phyloP scores from a whole-genome alignment of 2,329 filamentous ascomycete genomes.

The Thelonectria blattea region DNA sequence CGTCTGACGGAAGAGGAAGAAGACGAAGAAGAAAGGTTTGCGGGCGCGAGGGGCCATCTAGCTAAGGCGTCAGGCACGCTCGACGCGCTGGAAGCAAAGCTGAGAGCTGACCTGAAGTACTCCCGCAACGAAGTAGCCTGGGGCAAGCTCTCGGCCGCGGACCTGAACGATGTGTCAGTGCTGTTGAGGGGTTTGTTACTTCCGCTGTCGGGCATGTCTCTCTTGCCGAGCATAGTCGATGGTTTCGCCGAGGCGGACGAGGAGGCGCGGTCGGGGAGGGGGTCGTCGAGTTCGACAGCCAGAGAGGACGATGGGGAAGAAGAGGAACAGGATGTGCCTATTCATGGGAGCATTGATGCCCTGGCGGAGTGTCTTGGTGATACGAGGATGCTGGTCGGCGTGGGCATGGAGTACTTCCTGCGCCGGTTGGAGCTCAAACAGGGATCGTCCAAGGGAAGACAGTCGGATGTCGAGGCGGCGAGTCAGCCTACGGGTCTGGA shows the following conservation, averaged over 20 bases:
- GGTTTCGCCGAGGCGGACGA: slow-evolving; percentile 11
- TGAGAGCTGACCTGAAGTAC: slow-evolving; percentile 14
- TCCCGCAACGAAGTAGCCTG: slow-evolving; percentile 9
- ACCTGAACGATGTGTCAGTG: slow-evolving; percentile 12
- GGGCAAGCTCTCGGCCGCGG: slow-evolving; percentile 5
- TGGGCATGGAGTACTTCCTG: slow-evolving; percentile 16
- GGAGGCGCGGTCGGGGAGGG: background rate
- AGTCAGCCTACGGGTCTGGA: background rate
- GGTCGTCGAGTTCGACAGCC: background rate
- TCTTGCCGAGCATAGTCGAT: slow-evolving; percentile 15
- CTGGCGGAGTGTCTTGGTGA: slow-evolving; percentile 13
- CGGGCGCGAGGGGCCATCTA: slow-evolving; percentile 6
- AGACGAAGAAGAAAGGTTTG: slow-evolving; percentile 1
- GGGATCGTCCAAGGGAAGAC: background rate
- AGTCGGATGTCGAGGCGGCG: background rate
- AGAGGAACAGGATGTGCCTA: background rate
- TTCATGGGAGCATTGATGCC: slow-evolving; percentile 16
- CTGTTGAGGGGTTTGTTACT: slow-evolving; percentile 9
- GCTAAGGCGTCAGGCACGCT: slow-evolving; percentile 9
- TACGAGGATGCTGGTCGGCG: slow-evolving; percentile 9
- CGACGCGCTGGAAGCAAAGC: slow-evolving; percentile 15
- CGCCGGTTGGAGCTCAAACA: slow-evolving; percentile 7
- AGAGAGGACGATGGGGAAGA: too few relatives aligned
- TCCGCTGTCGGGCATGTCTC: slow-evolving; percentile 18
- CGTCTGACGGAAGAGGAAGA: background rate